Conservation (phyloP, 164 flowering plant species). For the Piper betle region DNA sequence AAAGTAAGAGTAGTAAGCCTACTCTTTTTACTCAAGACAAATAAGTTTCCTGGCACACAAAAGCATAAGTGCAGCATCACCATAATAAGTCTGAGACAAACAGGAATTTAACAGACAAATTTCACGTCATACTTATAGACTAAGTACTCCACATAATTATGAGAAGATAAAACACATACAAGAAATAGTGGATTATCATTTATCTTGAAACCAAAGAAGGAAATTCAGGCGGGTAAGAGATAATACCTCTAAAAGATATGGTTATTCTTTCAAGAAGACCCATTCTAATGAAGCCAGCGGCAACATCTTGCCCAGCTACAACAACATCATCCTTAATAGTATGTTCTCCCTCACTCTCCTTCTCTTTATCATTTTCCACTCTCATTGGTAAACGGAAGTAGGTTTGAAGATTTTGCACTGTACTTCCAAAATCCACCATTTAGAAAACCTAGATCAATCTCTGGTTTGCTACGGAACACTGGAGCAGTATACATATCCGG, state of each 20-base stretch:
- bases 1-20: too few relatives aligned
- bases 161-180: too few relatives aligned
- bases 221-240: neutral
- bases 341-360: slow-evolving; percentile 26
- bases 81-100: too few relatives aligned
- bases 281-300: slow-evolving; percentile 90
- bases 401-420: slow-evolving; percentile 70
- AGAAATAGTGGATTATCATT: neutral
- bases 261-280: slow-evolving; percentile 63
- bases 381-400: slow-evolving; percentile 32
- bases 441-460: slow-evolving; percentile 63
- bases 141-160: too few relatives aligned
- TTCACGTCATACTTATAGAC: too few relatives aligned
- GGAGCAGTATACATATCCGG: slow-evolving; percentile 62
- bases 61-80: too few relatives aligned
- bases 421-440: slow-evolving; percentile 96
- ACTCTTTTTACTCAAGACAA: too few relatives aligned
- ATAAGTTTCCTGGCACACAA: too few relatives aligned
- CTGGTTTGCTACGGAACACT: slow-evolving; percentile 75
- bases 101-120: too few relatives aligned
- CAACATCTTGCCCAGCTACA: slow-evolving; percentile 85
- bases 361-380: slow-evolving; percentile 21
- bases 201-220: neutral
- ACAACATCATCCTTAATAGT: slow-evolving; percentile 76
- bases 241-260: slow-evolving; percentile 70